Conservation (phyloP, 2,329 filamentous ascomycete genomes). For the Exophiala calicioides region DNA sequence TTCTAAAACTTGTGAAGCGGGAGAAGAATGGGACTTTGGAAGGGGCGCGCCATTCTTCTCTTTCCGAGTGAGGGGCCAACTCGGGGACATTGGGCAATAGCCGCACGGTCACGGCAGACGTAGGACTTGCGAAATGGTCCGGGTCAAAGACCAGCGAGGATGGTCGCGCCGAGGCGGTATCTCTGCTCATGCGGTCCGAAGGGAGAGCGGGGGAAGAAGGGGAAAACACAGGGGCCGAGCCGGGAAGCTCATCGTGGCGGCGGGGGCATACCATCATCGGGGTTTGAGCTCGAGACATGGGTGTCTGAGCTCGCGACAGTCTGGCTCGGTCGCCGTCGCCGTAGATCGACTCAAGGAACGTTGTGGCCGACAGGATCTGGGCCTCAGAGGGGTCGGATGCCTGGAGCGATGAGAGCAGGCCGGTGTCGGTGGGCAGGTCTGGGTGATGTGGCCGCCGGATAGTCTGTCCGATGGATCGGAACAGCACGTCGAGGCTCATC, state of each 20-base stretch:
- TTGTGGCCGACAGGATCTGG: slow-evolving; percentile 68
- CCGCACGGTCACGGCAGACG: slow-evolving; percentile 5
- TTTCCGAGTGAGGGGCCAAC: slow-evolving; percentile 10
- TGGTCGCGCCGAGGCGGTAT: not conserved
- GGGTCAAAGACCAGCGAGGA: slow-evolving; percentile 4
- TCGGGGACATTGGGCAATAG: slow-evolving; percentile 11
- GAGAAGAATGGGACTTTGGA: slow-evolving; percentile 38
- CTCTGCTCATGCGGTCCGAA: not conserved
- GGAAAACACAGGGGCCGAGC: too few species aligned
- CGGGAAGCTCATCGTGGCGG: slow-evolving; percentile 38
- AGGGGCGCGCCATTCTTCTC: slow-evolving; percentile 24
- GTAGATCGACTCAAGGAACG: slow-evolving; percentile 78
- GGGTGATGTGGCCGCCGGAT: slow-evolving; percentile 62
- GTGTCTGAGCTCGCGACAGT: slow-evolving; percentile 67
- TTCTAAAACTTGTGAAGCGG: slow-evolving; percentile 30
- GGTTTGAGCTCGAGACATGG: slow-evolving; percentile 56
- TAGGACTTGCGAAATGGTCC: slow-evolving; percentile 9
- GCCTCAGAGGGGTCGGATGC: slow-evolving; percentile 80
- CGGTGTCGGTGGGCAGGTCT: slow-evolving; percentile 52
- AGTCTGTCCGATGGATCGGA: slow-evolving; percentile 73
- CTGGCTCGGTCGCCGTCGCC: slow-evolving; percentile 62
- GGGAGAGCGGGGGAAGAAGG: slow-evolving; percentile 20
- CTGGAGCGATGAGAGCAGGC: slow-evolving; percentile 71
- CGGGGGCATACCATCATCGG: slow-evolving; percentile 46
- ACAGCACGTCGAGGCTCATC: slow-evolving; percentile 85